phyloP scores from a whole-genome alignment of 2,329 filamentous ascomycete genomes.

The Hymenoscyphus occultus region DNA sequence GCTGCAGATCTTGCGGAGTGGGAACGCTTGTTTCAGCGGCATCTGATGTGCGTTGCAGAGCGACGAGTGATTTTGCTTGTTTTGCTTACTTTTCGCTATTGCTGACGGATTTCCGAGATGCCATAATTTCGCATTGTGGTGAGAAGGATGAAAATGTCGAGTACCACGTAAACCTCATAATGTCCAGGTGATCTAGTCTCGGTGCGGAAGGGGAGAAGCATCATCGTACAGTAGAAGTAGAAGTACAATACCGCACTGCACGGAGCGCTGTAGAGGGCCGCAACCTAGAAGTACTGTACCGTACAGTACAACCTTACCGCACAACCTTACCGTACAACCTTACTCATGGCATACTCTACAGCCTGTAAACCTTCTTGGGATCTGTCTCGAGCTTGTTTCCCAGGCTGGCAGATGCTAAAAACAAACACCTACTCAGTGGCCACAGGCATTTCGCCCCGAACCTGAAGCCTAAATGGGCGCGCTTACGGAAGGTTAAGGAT shows the following conservation, averaged over 20 bases:
- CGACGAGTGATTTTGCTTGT: too few species aligned
- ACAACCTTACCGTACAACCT: background rate
- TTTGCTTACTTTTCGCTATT: too few species aligned
- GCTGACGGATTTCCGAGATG: too few species aligned
- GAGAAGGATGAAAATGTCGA: background rate
- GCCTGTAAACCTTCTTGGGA: background rate
- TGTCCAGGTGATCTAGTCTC: background rate
- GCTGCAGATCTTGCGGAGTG: background rate
- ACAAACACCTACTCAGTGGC: background rate
- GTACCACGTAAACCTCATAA: background rate
- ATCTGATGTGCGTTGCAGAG: background rate
- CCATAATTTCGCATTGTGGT: background rate
- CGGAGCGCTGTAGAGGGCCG: background rate
- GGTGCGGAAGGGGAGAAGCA: background rate
- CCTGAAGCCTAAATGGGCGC: background rate
- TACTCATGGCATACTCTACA: background rate
- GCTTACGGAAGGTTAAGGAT: background rate
- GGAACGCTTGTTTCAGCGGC: background rate
- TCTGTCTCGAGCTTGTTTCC: background rate
- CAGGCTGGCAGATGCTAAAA: background rate
- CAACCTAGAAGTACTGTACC: too few species aligned
- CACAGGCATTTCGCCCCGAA: background rate
- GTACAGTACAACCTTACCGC: background rate
- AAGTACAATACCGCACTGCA: background rate
- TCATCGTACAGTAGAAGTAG: background rate